Percentiles rank a stretch among this genome's conserved stretches.
Evolutionary conservation across 495 filamentous ascomycete genomes (phyloP).

Genomic region (Beverwykella pulmonaria): DNA sequence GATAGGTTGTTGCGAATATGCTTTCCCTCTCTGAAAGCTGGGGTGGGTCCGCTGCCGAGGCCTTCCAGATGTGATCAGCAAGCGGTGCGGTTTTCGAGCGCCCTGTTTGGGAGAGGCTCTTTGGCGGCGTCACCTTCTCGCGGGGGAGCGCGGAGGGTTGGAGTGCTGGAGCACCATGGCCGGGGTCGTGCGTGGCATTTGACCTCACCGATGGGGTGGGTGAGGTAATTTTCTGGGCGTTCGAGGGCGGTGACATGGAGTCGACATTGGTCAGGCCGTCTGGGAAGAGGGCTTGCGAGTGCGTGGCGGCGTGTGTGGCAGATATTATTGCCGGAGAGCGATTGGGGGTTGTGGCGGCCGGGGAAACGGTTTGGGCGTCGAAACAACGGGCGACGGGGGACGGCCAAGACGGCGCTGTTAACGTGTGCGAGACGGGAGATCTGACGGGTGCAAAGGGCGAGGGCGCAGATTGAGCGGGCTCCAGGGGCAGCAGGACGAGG

Average conservation of each 20-base stretch:
- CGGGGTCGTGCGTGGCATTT: conserved; percentile 23
- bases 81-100: conserved; percentile 37
- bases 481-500: conserved; percentile 15
- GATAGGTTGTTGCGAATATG: conserved; percentile 66
- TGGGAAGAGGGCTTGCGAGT: conserved; percentile 16
- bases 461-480: background rate
- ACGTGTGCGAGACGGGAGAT: background rate
- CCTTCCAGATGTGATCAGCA: conserved; percentile 20
- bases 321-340: conserved; percentile 34
- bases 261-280: conserved; percentile 43
- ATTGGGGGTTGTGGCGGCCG: background rate
- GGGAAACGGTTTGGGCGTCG: conserved; percentile 6
- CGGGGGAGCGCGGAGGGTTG: conserved; percentile 6
- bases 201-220: conserved; percentile 39
- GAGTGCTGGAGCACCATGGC: conserved; percentile 15
- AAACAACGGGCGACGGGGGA: background rate
- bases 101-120: conserved; percentile 36
- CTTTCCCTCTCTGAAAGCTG: conserved; percentile 65
- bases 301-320: conserved; percentile 35
- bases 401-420: conserved; percentile 3
- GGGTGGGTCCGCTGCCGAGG: conserved; percentile 44
- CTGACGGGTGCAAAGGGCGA: conserved; percentile 6
- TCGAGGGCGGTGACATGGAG: conserved; percentile 40
- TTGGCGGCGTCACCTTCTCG: conserved; percentile 35
- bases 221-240: conserved; percentile 38